These are phyloP conservation scores for Jackrogersella multiformis DNA, from an alignment of 495 filamentous ascomycete species.

Conservation along the genomic window DNA sequence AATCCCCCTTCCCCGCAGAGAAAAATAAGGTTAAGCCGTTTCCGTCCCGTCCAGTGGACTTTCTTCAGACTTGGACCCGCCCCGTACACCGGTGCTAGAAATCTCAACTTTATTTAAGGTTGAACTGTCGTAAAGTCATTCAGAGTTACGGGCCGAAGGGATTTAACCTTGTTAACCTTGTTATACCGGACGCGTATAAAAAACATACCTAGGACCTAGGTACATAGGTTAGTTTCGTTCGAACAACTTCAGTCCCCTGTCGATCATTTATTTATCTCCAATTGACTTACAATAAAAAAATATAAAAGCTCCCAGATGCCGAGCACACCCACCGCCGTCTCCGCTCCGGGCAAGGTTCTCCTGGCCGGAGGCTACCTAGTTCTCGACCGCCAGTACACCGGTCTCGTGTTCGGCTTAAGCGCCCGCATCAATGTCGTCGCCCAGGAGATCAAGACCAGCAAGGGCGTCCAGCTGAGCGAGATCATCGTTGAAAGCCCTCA, in stretches of 20 bases:
- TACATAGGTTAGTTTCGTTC: no score
- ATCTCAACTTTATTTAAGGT: conserved; percentile 9
- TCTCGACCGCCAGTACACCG: conserved; percentile 86
- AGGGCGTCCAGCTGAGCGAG: conserved; percentile 67
- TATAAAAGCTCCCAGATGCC: conserved; percentile 40
- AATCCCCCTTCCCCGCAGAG: conserved; percentile 25
- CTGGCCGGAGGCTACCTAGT: conserved; percentile 95
- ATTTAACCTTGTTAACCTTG: background rate
- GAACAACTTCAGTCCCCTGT: conserved; percentile 31
- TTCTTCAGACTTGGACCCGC: background rate
- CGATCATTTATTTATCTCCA: conserved; percentile 38
- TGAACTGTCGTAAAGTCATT: background rate
- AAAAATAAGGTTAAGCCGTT: conserved; percentile 19
- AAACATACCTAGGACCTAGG: no score
- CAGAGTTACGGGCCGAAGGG: background rate
- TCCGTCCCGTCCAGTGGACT: background rate
- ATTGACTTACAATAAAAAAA: conserved; percentile 17
- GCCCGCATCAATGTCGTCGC: conserved; percentile 90
- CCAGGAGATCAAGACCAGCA: conserved; percentile 65
- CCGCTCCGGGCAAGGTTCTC: conserved; percentile 95
- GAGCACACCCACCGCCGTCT: conserved; percentile 66
- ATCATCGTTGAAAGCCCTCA: conserved; percentile 91
- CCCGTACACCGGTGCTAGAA: conserved; percentile 1
- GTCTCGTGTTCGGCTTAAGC: conserved; percentile 91
- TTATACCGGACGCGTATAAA: no score